These are phyloP conservation scores for Fusarium liriodendri DNA, from an alignment of 2,329 filamentous ascomycete species.

Conservation along the genomic window DNA sequence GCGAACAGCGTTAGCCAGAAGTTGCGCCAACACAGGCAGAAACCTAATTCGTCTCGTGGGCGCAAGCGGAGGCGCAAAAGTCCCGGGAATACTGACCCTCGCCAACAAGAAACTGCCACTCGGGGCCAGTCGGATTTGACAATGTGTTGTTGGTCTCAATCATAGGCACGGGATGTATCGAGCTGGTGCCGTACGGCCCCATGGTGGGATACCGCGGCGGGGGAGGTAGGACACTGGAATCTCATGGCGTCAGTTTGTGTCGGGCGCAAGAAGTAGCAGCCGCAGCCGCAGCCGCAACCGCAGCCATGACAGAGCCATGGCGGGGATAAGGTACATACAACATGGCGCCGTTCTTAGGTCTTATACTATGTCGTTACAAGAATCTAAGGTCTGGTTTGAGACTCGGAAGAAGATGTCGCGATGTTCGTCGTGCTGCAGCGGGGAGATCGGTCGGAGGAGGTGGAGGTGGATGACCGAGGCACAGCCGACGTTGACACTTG, in stretches of 20 bases:
- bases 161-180: slow-evolving; percentile 75
- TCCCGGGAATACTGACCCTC: slow-evolving; percentile 71
- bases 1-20: slow-evolving; percentile 29
- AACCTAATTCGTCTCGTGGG: background rate
- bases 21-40: background rate
- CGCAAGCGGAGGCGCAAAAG: background rate
- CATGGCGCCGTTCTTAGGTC: slow-evolving; percentile 29
- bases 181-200: slow-evolving; percentile 76
- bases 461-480: slow-evolving; percentile 29
- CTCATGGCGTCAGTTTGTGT: slow-evolving; percentile 36
- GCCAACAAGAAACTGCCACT: slow-evolving; percentile 91
- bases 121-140: slow-evolving; percentile 80
- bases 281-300: slow-evolving; percentile 1
- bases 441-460: slow-evolving; percentile 9
- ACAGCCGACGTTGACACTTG: slow-evolving; percentile 16
- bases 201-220: slow-evolving; percentile 84
- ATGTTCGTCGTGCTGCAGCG: slow-evolving; percentile 21
- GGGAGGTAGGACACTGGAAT: slow-evolving; percentile 81
- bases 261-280: slow-evolving; percentile 18
- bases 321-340: slow-evolving; percentile 37
- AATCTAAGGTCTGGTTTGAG: background rate
- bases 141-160: slow-evolving; percentile 96
- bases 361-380: background rate
- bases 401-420: slow-evolving; percentile 14
- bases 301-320: background rate